Evolutionary conservation across 1,139 yeast species (phyloP).

Genomic region (Geotrichum bryndzae): DNA sequence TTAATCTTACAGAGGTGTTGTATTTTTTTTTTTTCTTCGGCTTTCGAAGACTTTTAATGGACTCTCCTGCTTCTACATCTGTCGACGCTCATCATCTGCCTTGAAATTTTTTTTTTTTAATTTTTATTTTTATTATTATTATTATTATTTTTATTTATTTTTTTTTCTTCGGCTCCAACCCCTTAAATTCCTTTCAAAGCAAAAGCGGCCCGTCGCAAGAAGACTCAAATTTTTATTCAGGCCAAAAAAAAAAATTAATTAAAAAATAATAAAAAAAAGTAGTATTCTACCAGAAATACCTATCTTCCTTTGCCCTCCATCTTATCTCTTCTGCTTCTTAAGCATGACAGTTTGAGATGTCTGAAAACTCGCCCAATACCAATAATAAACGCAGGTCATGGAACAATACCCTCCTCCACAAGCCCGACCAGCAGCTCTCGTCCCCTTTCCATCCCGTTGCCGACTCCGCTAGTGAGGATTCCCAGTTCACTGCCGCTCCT

Average conservation of each 20-base stretch:
- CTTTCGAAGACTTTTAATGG: neutral
- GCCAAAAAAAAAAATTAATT: neutral
- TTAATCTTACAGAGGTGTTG: neutral
- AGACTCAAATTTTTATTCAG: neutral
- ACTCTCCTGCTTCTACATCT: neutral
- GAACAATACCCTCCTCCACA: slow-evolving; percentile 5
- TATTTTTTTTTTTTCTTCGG: neutral
- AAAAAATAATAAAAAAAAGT: neutral
- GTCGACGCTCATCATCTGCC: neutral
- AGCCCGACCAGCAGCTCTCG: neutral
- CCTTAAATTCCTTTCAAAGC: neutral
- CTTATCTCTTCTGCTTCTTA: neutral
- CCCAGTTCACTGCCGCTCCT: neutral
- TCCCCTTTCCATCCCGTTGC: neutral
- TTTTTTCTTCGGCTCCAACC: neutral
- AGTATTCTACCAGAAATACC: neutral
- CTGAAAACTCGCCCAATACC: neutral
- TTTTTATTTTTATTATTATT: neutral
- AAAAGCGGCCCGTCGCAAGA: neutral
- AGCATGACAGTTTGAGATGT: neutral
- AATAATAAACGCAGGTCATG: slow-evolving; percentile 5
- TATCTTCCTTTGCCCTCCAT: neutral
- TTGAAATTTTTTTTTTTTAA: neutral
- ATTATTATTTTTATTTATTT: neutral
- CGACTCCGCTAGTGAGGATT: neutral